These are phyloP conservation scores for Candida sakaeoensis DNA, from an alignment of 805 yeast genomes.

Conservation along the genomic window DNA sequence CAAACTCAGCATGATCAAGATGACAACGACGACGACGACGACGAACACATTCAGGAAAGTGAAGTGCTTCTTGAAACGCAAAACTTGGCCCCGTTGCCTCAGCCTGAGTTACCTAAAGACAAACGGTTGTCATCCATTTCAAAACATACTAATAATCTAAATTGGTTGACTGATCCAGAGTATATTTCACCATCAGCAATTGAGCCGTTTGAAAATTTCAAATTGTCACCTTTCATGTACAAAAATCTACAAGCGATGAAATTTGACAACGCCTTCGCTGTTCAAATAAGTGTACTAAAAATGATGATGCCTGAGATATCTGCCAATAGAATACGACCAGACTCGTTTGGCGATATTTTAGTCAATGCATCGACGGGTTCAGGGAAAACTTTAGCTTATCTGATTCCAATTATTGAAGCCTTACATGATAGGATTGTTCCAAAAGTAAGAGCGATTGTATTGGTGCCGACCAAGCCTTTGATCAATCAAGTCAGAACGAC, in stretches of 20 bases:
- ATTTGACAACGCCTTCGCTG: slow-evolving; percentile 64
- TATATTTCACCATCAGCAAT: slow-evolving; percentile 48
- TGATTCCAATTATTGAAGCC: slow-evolving; percentile 79
- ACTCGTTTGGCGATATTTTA: slow-evolving; percentile 66
- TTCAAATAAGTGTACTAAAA: slow-evolving; percentile 68
- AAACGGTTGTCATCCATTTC: slow-evolving; percentile 27
- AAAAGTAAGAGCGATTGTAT: slow-evolving; percentile 64
- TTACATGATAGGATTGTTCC: slow-evolving; percentile 65
- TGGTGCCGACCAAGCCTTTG: slow-evolving; percentile 90
- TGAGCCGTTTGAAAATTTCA: slow-evolving; percentile 48
- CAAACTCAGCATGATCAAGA: slow-evolving; percentile 15
- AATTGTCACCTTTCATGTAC: slow-evolving; percentile 40
- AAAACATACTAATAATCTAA: slow-evolving; percentile 33
- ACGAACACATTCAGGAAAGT: no score
- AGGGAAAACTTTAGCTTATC: slow-evolving; percentile 95
- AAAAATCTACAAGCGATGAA: slow-evolving; percentile 46
- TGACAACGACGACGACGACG: slow-evolving; percentile 15
- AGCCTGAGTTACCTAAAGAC: slow-evolving; percentile 66
- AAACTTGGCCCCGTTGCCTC: slow-evolving; percentile 74
- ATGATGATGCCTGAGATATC: slow-evolving; percentile 43
- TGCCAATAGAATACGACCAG: slow-evolving; percentile 42
- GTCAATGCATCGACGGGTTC: slow-evolving; percentile 97
- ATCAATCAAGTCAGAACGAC: slow-evolving; percentile 76
- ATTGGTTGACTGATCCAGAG: slow-evolving; percentile 68
- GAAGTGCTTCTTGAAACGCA: slow-evolving; percentile 19